phyloP scores from a whole-genome alignment of 1,284 basidiomycete genomes.

The Pseudozyma sp. region DNA sequence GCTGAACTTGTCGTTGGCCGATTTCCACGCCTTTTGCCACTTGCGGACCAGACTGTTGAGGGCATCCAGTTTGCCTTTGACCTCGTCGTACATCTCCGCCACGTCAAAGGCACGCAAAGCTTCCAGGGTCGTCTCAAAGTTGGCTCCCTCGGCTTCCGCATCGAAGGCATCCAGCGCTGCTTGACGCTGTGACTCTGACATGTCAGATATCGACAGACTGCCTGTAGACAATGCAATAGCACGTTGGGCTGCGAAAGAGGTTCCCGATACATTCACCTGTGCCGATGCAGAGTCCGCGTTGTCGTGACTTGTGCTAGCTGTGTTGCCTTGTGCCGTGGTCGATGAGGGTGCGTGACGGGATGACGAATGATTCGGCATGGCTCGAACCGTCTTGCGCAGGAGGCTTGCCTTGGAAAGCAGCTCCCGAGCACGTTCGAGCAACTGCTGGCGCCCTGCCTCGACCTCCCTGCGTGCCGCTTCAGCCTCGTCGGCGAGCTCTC shows the following conservation, averaged over 20 bases:
- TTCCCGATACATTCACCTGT: constrained; percentile 10
- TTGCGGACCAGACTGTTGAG: constrained; percentile 83
- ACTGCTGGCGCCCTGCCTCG: constrained; percentile 47
- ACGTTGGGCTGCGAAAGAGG: constrained; percentile 27
- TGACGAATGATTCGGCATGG: constrained; percentile 54
- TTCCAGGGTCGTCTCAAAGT: constrained; percentile 69
- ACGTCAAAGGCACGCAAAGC: constrained; percentile 77
- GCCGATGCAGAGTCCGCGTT: constrained; percentile 12
- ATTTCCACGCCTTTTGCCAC: constrained; percentile 89
- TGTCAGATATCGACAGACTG: constrained; percentile 35
- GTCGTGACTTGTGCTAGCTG: not conserved
- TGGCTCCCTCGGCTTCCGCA: constrained; percentile 34
- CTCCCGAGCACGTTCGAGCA: constrained; percentile 44
- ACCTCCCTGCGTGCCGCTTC: constrained; percentile 47
- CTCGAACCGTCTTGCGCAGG: constrained; percentile 45
- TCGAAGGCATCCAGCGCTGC: constrained; percentile 55
- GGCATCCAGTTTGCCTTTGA: constrained; percentile 77
- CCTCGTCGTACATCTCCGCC: constrained; percentile 81
- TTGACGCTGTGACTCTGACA: constrained; percentile 51
- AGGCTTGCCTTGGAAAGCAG: constrained; percentile 40
- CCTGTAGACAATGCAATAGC: constrained; percentile 40
- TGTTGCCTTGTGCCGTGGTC: constrained; percentile 8
- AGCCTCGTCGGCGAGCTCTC: constrained; percentile 47
- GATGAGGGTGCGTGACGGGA: constrained; percentile 42
- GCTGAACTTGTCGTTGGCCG: constrained; percentile 81